Base-by-base conservation (phyloP, 257 asterid genomes). In the Thymus mandschuricus region DNA sequence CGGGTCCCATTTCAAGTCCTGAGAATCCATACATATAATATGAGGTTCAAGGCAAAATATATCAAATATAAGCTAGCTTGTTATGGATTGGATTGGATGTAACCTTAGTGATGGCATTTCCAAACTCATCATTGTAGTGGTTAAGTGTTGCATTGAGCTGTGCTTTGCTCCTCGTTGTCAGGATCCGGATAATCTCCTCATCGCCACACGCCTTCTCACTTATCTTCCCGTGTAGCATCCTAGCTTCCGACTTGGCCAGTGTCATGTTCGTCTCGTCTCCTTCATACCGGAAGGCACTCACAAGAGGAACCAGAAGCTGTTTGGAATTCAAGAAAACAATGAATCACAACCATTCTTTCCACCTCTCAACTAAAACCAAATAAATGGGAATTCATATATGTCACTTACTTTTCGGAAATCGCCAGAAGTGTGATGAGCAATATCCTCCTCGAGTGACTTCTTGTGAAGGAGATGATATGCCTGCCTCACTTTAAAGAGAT, bases 301-400 rank as follows among this genome's bases (percentile, higher is more conserved):
- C 88, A 28, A 93, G 92, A 60, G 98, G 96, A 71, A 93, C 92
- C 87, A 93, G 83, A 67, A 93, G 90, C 98, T 91, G 88, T 83
- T 73, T 35, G 50, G 54, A 51, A 1, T 41, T 67, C 38, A 34
- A 54, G 41, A 43, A 65, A 64, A 55, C 57, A 56, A 65, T 62
- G 51, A 59, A 46, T 75, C 59, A 55, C 45, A 50, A 3, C 3
- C 9, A 4, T 28, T 58, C 13, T 69, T 43, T 43, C 6, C 40
- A 35, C 11, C 38, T 65, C 34, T 13, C n/a, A 30, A 27, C 28
- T 28, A 33, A 9, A 28, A 49, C 5, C 13, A n/a, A 1, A 11
- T 45, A n/a, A 45, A 45, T 11, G 13, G 56, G 65, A 61, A 57
- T 46, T 33, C 21, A 21, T 21, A 21, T 21, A 21, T 21, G 76